Percentiles rank a stretch among this genome's conserved stretches.
Evolutionary conservation across 2,329 filamentous ascomycete species (phyloP).

Genomic region (Trichoderma brevicompactum): DNA sequence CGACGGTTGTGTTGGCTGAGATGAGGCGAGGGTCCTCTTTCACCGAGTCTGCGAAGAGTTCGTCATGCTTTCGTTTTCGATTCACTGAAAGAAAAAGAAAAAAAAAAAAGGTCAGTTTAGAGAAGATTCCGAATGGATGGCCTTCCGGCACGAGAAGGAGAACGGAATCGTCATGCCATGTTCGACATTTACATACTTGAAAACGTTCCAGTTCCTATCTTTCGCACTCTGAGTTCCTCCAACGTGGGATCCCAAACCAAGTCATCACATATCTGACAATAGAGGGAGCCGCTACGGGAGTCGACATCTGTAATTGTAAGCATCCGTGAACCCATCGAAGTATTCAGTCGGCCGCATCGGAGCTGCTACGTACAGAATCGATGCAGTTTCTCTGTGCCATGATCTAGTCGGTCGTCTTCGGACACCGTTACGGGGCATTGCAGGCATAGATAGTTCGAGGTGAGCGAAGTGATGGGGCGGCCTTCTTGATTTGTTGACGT

Average conservation of each 20-base stretch:
- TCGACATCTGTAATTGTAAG: constrained; percentile 67
- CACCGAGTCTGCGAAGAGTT: constrained; percentile 65
- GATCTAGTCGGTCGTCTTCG: constrained; percentile 66
- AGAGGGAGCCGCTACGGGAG: constrained; percentile 73
- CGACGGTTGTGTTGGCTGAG: constrained; percentile 74
- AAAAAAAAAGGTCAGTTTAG: neutral
- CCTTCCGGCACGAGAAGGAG: neutral
- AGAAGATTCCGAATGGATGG: neutral
- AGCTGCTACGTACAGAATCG: constrained; percentile 65
- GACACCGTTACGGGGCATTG: constrained; percentile 73
- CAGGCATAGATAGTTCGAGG: constrained; percentile 72
- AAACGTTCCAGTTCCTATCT: constrained; percentile 69
- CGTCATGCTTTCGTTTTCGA: constrained; percentile 77
- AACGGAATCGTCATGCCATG: neutral
- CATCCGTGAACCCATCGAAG: neutral
- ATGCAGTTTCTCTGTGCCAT: constrained; percentile 71
- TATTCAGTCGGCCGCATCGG: neutral
- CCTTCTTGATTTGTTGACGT: constrained; percentile 64
- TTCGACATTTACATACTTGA: constrained; percentile 54
- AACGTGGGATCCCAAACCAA: constrained; percentile 82
- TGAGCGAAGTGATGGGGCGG: constrained; percentile 62
- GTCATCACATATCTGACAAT: constrained; percentile 81
- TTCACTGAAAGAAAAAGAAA: constrained; percentile 42
- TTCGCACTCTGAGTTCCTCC: constrained; percentile 73
- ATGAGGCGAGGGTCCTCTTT: constrained; percentile 79